Base-by-base conservation (phyloP, 441 rosid species). In the Rhodomyrtus psidioides region DNA sequence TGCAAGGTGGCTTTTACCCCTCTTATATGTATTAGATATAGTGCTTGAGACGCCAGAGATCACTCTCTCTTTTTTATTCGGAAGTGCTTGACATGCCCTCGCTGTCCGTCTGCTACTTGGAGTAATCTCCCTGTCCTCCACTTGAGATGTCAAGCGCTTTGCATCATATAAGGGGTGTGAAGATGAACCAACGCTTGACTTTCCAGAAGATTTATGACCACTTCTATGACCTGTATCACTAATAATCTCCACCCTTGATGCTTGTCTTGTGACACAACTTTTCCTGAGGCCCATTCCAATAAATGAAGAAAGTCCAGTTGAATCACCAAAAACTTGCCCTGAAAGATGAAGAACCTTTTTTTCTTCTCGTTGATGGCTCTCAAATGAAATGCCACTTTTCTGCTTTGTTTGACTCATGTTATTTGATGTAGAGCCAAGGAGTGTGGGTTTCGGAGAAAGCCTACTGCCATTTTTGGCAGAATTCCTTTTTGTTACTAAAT, bases 161-260 rank as follows among this genome's bases (percentile, higher is more conserved):
- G 49, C 84, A 82, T 85, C 86, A 56, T 55, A 27, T 28, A 85
- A 53, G 76, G 87, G 86, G 86, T 60, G 82, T 51, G 91, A 91
- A 85, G 95, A 92, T 42, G 95, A 92, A 59, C 92, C 94, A 56
- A 88, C 89, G 34, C 95, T 93, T 82, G 93, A 93, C 83, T 93
- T 92, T n/a, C 91, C 59, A 57, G 88, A 90, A 89, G 94, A 92
- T 84, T 89, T 87, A 46, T 76, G n/a, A 23, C 87, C 92, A 57
- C 88, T 87, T 59, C 89, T 88, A 81, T 81, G 82, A 79, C 53
- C 79, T 19, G 53, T 62, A 86, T 89, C 85, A 26, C 82, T 58
- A 87, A 53, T 87, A 74, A 75, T 86, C 88, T 88, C 90, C 53
- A 88, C 85, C 74, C 90, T 91, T 65, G 91, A 91, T 62, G 95